These are phyloP conservation scores for Fragaria ananassa DNA, from an alignment of 306 rosid species.

Conservation along the genomic window DNA sequence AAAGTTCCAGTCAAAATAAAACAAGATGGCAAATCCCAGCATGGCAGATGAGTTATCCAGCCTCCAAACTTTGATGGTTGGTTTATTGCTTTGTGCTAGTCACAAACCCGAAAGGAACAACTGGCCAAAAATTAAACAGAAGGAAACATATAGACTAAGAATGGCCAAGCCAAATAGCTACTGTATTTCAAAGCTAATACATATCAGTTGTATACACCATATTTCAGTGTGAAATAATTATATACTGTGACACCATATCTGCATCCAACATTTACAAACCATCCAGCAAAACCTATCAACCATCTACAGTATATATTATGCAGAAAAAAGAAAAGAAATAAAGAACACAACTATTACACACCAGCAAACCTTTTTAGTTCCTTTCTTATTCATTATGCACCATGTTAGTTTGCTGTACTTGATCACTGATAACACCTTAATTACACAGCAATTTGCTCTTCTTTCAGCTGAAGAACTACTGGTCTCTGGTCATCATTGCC, in stretches of 20 bases:
- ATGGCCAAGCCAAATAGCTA: constrained; percentile 5
- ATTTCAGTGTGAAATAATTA: constrained; percentile 35
- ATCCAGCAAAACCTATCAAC: constrained; percentile 36
- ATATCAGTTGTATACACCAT: constrained; percentile 12
- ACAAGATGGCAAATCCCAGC: neutral
- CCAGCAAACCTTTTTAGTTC: constrained; percentile 39
- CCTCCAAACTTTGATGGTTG: constrained; percentile 13
- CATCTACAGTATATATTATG: constrained; percentile 16
- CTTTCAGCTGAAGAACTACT: constrained; percentile 64
- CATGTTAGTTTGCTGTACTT: constrained; percentile 38
- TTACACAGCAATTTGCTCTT: constrained; percentile 61
- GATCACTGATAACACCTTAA: constrained; percentile 12
- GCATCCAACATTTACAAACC: constrained; percentile 46
- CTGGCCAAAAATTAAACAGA: constrained; percentile 3
- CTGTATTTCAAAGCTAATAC: neutral
- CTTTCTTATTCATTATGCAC: constrained; percentile 34
- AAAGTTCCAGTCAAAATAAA: constrained; percentile 9
- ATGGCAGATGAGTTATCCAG: neutral
- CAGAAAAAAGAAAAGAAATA: neutral
- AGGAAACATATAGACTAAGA: constrained; percentile 15
- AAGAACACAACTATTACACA: constrained; percentile 6
- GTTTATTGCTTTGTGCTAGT: neutral
- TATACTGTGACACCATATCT: constrained; percentile 42
- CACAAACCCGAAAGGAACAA: neutral
- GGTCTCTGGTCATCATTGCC: constrained; percentile 62